These are phyloP conservation scores for Colletotrichum costaricense DNA, from an alignment of 2,329 filamentous ascomycete genomes.

Conservation along the genomic window DNA sequence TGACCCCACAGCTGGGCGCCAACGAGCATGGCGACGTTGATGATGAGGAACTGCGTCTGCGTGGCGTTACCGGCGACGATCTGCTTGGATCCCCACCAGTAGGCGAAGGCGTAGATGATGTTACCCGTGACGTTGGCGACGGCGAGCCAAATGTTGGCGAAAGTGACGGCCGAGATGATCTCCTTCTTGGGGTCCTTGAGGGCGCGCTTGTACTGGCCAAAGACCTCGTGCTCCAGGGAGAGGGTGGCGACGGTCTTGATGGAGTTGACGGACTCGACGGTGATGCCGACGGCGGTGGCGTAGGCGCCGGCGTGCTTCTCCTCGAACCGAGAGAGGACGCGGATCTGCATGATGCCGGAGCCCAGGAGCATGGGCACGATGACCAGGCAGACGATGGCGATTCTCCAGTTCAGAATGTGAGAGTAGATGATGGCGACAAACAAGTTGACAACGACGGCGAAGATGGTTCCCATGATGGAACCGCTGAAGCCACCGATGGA, in stretches of 20 bases:
- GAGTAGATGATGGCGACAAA: constrained; percentile 75
- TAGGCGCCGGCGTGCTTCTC: constrained; percentile 74
- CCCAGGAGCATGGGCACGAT: constrained; percentile 76
- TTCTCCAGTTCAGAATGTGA: constrained; percentile 80
- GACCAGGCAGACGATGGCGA: constrained; percentile 78
- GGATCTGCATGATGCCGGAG: constrained; percentile 76
- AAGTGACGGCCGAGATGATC: constrained; percentile 60
- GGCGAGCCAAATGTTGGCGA: constrained; percentile 70
- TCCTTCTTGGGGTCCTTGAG: constrained; percentile 64
- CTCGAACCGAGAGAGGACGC: constrained; percentile 70
- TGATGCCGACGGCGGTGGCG: constrained; percentile 70
- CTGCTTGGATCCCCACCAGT: constrained; percentile 82
- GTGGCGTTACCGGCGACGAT: constrained; percentile 74
- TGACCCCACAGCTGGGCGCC: constrained; percentile 80
- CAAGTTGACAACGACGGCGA: constrained; percentile 76
- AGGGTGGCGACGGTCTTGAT: constrained; percentile 72
- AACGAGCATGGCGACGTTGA: constrained; percentile 77
- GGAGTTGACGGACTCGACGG: constrained; percentile 74
- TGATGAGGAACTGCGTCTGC: constrained; percentile 79
- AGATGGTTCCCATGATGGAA: constrained; percentile 75
- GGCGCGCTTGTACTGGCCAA: constrained; percentile 63
- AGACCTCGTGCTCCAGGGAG: constrained; percentile 63
- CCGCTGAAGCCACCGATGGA: constrained; percentile 76
- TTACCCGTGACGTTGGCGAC: constrained; percentile 71
- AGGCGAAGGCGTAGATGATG: constrained; percentile 79